A percentile compares a stretch with the other conserved stretches of the same genome.
Conservation (phyloP, 2,329 filamentous ascomycete genomes). For the Microdochium paspali region DNA sequence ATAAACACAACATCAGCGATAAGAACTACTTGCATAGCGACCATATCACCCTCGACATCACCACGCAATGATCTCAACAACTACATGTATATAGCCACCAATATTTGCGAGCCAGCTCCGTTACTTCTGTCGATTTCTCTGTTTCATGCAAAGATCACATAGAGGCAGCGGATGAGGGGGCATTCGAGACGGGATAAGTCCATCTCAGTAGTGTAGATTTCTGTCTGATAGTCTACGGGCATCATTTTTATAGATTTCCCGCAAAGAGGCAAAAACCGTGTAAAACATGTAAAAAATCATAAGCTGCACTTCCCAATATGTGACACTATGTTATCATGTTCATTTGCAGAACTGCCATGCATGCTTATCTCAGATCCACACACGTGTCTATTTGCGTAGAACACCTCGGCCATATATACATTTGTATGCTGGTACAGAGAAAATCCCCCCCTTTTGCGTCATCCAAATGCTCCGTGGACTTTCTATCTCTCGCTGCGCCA, state of each 20-base stretch:
- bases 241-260: neutral
- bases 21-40: neutral
- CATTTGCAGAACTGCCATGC: neutral
- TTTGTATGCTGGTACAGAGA: neutral
- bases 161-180: neutral
- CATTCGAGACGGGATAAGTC: neutral
- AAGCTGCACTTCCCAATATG: neutral
- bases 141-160: neutral
- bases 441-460: neutral
- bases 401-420: neutral
- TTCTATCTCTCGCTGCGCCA: too few relatives aligned
- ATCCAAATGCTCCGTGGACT: too few relatives aligned
- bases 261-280: neutral
- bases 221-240: neutral
- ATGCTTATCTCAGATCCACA: too few relatives aligned
- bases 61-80: neutral
- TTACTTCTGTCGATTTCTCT: neutral
- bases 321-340: neutral
- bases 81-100: neutral
- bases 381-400: neutral
- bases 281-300: neutral
- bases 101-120: neutral
- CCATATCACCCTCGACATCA: too few relatives aligned
- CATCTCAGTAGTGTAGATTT: neutral
- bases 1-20: slow-evolving; percentile 33